These are phyloP conservation scores for Conoideocrella luteorostrata DNA, from an alignment of 2,329 filamentous ascomycete species.

Conservation along the genomic window DNA sequence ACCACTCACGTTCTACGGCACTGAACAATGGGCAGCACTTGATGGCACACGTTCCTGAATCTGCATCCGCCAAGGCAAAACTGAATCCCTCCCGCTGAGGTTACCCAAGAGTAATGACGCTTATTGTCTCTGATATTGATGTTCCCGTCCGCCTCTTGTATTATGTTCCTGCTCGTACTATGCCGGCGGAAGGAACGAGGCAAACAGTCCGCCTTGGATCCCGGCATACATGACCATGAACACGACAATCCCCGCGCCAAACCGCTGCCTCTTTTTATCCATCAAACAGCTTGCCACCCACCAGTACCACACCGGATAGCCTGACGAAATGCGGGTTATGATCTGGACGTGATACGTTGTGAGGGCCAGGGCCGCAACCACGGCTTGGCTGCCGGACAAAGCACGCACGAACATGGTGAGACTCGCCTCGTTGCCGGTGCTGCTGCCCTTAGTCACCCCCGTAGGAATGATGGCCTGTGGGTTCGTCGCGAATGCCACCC, in stretches of 20 bases:
- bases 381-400: conserved; percentile 65
- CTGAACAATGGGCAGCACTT: too few species aligned
- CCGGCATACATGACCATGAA: conserved; percentile 77
- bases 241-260: conserved; percentile 41
- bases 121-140: too few species aligned
- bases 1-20: too few species aligned
- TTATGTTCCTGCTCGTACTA: conserved; percentile 36
- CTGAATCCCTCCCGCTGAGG: too few species aligned
- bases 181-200: conserved; percentile 86
- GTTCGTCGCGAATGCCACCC: conserved; percentile 31
- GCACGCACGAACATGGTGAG: conserved; percentile 35
- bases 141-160: too few species aligned
- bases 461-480: conserved; percentile 8
- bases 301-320: conserved; percentile 85
- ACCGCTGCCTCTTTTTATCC: conserved; percentile 22
- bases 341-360: conserved; percentile 91
- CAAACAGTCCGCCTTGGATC: conserved; percentile 78
- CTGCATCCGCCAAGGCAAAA: too few species aligned
- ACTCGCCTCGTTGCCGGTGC: conserved; percentile 5
- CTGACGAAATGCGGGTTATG: conserved; percentile 80
- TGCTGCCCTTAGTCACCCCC: not conserved
- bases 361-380: conserved; percentile 65
- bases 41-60: too few species aligned
- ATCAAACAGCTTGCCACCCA: conserved; percentile 55
- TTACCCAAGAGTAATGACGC: too few species aligned